Evolutionary conservation across 2,329 filamentous ascomycete genomes (phyloP), one percentile per base, ranked within the genome.

Genomic region (Cytospora chrysosperma): DNA sequence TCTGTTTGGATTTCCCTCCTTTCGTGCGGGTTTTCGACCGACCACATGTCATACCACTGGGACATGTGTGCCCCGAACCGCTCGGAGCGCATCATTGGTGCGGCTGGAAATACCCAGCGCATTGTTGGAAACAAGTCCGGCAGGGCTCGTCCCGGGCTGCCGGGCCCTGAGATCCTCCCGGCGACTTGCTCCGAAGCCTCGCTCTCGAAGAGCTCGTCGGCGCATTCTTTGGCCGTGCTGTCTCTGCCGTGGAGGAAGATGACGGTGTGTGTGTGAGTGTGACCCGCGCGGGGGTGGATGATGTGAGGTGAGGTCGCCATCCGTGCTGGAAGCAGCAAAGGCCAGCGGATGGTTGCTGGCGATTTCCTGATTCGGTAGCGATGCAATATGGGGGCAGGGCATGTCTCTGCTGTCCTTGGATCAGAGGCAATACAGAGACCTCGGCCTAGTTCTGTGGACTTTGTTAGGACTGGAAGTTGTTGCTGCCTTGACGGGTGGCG

Each of bases 171-270:
- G n/a, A 47, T 47, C 9, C 62, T 7, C 13, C 51, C 4, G 63
- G 66, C 9, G 1, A 47, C 40, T 21, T 47, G n/a, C 8, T 68
- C 50, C 0, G 71, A 72, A 1, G 71, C 70, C 62, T 76, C 71
- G 56, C 71, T 73, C 24, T 77, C 72, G 67, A 81, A 77, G 52
- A 82, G 68, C 57, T 81, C 77, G 13, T 52, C 57, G 0, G 75
- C 73, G 57, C 80, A 81, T 30, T 78, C 74, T 1, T 66, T 24
- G n/a, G 71, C 73, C 3, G 67, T 71, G 66, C 77, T 80, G 65
- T 77, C 77, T 43, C 77, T 72, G 7, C 78, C 79, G 56, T 82
- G 79, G 13, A 82, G 75, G 49, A 81, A 73, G 43, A 83, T 79
- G 49, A 81, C 64, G 0, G 78, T 82, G 56, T 82, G 76, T 0